Base-by-base conservation (phyloP, 805 yeast species). In the Jamesozyma hellenica region DNA sequence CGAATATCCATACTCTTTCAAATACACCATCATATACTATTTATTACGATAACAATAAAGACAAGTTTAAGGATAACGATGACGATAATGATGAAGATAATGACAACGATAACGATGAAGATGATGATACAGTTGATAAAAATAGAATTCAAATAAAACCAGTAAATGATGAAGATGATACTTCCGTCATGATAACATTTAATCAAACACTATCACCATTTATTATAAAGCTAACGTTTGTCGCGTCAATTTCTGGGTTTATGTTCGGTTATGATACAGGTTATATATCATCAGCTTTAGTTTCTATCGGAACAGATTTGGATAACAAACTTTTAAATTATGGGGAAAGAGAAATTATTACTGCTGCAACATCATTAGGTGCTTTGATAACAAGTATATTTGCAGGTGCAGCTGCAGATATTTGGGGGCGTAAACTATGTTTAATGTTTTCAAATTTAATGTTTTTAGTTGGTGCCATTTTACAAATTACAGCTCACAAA, bases 191-290 rank as follows among this genome's bases (percentile, higher is more conserved):
- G 48, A 65, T 70, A 55, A 64, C 72, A 0, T 64, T 74, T 59
- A 68, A 70, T 50, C 68, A 72, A 11, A 70, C 63, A 42, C 79
- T 84, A 3, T 71, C 92, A 10, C 61, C 68, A 7, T 63, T 83
- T 52, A 85, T 87, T 36, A 64, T 86, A 18, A 62, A 74, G 21
- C 62, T 87, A 38, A 83, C 95, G 0, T 67, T 79, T 37, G 77
- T 79, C 21, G 77, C 96, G 0, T 87, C 96, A 7, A 80, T 90
- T 46, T 87, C 96, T 0, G 97, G 97, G 1, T 86, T 88, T 63
- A 77, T 90, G 86, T 90, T 90, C 63, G 98, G 98, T 50, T 90
- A 90, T 56, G 98, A 90, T 61, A 90, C 97, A 1, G 97, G 97
- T 50, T 90, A 90, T 63, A 88, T 90, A 32, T 90, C 97, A 3